Evolutionary conservation across 345 rosid genomes (phyloP).

Genomic region (Rhodamnia argentea): DNA sequence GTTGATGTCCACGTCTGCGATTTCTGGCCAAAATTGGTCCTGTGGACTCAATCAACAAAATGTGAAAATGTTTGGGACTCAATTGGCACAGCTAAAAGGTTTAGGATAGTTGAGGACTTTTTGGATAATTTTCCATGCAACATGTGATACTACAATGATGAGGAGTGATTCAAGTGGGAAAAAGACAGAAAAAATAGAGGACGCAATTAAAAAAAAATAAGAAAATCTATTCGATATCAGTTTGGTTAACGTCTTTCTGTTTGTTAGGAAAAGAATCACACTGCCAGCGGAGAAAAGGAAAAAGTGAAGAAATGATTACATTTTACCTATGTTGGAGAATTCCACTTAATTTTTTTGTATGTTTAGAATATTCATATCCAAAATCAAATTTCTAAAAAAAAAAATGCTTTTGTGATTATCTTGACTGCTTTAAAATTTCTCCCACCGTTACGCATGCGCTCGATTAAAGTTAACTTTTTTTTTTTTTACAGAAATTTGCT

Average conservation of each 20-base stretch:
- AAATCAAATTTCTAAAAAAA: neutral
- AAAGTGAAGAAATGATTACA: neutral
- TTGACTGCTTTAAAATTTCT: neutral
- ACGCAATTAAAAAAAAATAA: neutral
- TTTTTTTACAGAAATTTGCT: neutral
- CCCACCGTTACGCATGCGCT: neutral
- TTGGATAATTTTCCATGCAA: neutral
- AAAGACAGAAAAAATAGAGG: neutral
- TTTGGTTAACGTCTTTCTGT: neutral
- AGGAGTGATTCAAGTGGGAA: neutral
- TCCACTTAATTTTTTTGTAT: neutral
- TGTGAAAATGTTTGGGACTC: too few species aligned
- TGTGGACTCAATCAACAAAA: too few species aligned
- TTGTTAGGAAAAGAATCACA: neutral
- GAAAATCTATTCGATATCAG: neutral
- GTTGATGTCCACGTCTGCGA: too few species aligned
- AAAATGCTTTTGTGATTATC: neutral
- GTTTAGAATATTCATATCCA: neutral
- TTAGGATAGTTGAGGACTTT: too few species aligned
- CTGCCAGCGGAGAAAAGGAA: neutral
- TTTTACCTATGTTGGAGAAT: neutral
- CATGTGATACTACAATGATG: neutral
- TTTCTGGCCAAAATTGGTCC: too few species aligned
- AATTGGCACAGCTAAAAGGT: too few species aligned
- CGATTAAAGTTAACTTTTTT: neutral